Conservation (phyloP, 108 stramenopile species). For the Nitzschia inconspicua region DNA sequence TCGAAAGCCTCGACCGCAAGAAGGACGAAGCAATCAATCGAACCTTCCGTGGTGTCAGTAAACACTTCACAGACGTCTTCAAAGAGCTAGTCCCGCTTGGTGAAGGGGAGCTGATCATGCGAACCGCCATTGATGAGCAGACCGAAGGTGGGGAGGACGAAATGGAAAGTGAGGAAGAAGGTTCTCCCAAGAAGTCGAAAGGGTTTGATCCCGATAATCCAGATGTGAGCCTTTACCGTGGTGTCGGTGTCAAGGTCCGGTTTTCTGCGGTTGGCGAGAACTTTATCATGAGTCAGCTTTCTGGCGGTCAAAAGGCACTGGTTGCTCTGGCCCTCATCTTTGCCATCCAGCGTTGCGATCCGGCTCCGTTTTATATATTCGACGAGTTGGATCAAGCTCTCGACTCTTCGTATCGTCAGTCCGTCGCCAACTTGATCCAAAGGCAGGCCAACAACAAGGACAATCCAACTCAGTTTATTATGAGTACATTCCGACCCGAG, state of each 20-base stretch:
- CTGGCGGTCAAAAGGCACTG: slow-evolving; percentile 99
- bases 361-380: slow-evolving; percentile 99
- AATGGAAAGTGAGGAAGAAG: slow-evolving; percentile 7
- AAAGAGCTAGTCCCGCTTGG: slow-evolving; percentile 96
- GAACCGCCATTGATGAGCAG: slow-evolving; percentile 70
- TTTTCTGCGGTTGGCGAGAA: slow-evolving; percentile 91
- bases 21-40: slow-evolving; percentile 99
- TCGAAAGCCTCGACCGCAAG: slow-evolving; percentile 92
- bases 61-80: slow-evolving; percentile 96
- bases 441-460: slow-evolving; percentile 85
- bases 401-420: slow-evolving; percentile 92
- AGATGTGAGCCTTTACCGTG: slow-evolving; percentile 84
- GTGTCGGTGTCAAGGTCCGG: slow-evolving; percentile 89
- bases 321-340: slow-evolving; percentile 99
- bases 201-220: slow-evolving; percentile 45
- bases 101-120: slow-evolving; percentile 92
- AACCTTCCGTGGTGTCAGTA: slow-evolving; percentile 96
- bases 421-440: slow-evolving; percentile 95
- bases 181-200: slow-evolving; percentile 17
- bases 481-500: slow-evolving; percentile 98
- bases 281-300: slow-evolving; percentile 91
- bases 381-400: slow-evolving; percentile 98
- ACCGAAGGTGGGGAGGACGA: slow-evolving; percentile 48
- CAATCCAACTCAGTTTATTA: slow-evolving; percentile 98
- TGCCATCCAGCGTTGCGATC: slow-evolving; percentile 98